Base-by-base conservation (phyloP, 495 filamentous ascomycete genomes). In the Penicillium cataractarum region DNA sequence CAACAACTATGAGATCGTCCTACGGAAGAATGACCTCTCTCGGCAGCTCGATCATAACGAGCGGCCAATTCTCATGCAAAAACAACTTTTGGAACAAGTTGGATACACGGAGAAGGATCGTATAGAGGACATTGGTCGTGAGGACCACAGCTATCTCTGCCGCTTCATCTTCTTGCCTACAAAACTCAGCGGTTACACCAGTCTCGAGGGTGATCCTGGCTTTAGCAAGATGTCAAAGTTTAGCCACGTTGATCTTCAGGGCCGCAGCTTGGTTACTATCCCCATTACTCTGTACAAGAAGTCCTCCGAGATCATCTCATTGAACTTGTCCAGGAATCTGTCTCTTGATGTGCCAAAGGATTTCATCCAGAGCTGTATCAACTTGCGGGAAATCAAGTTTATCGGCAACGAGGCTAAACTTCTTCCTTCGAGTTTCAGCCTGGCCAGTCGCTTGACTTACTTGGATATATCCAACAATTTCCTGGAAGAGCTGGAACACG, bases 101-200 rank as follows among this genome's bases (percentile, higher is more conserved):
- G 95, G 95, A 13, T 99, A 97, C 71, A 89, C 89, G n/a, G 84
- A 89, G 31, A 87, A 86, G 24, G 96, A 99, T 71, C 86, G 85
- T 40, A 86, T 98, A 44, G 94, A 97, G 69, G 95, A 97, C 60
- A 87, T 99, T 55, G 95, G 95, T n/a, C 87, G 95, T 48, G 95
- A 99, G 73, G 95, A 99, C 74, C 96, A 97, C 74, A 94, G 93
- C 68, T 98, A 98, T 66, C 82, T 99, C 7, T 93, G 93, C 68
- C 92, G 95, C 8, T 98, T 98, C 76, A 90, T 92, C 26, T 99
- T 98, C 72, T 80, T 97, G 53, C 92, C 94, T 10, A 90, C 89
- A 12, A 90, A 92, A 61, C 87, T 96, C 67, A 92, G 87, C 73
- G 91, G 91, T n/a, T 80, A 80, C 53, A 85, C 82, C 61, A 90